These are phyloP conservation scores for Neofusicoccum parvum DNA, from an alignment of 2,329 filamentous ascomycete genomes.

Conservation along the genomic window DNA sequence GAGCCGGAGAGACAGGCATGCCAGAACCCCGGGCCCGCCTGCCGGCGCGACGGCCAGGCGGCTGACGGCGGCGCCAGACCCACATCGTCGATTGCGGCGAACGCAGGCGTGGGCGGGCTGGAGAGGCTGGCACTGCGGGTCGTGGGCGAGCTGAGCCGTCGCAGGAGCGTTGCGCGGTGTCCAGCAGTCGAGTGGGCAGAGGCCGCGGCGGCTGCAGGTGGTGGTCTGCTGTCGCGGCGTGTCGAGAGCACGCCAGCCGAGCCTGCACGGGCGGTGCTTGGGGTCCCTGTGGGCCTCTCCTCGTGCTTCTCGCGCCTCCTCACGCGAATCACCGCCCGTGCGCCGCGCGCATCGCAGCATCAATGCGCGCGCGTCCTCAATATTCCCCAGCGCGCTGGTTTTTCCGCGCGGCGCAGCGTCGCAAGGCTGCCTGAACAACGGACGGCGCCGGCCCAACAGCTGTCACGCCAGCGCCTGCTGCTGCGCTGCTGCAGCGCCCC, in stretches of 20 bases:
- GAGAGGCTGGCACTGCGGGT: not conserved
- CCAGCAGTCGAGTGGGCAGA: not conserved
- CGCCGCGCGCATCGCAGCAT: not conserved
- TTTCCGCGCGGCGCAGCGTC: not conserved
- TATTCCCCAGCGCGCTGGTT: not conserved
- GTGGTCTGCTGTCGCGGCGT: not conserved
- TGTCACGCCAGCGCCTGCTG: slow-evolving; percentile 5
- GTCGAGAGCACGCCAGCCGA: not conserved
- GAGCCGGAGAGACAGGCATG: not conserved
- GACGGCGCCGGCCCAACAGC: not conserved
- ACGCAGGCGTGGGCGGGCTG: no score
- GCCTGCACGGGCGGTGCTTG: not conserved
- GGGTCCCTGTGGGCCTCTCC: not conserved
- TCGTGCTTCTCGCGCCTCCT: slow-evolving; percentile 2
- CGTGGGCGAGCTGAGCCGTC: not conserved
- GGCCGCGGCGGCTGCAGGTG: slow-evolving; percentile 2
- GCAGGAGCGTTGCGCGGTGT: slow-evolving; percentile 3
- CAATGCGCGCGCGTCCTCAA: not conserved
- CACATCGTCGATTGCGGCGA: slow-evolving; percentile 2
- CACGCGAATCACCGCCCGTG: slow-evolving; percentile 12
- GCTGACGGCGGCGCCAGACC: not conserved
- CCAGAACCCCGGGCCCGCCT: no score
- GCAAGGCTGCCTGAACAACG: not conserved
- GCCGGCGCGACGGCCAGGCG: no score
- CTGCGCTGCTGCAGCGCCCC: not conserved